These are phyloP conservation scores for Cladophialophora exuberans DNA, from an alignment of 2,329 filamentous ascomycete species.

Conservation along the genomic window DNA sequence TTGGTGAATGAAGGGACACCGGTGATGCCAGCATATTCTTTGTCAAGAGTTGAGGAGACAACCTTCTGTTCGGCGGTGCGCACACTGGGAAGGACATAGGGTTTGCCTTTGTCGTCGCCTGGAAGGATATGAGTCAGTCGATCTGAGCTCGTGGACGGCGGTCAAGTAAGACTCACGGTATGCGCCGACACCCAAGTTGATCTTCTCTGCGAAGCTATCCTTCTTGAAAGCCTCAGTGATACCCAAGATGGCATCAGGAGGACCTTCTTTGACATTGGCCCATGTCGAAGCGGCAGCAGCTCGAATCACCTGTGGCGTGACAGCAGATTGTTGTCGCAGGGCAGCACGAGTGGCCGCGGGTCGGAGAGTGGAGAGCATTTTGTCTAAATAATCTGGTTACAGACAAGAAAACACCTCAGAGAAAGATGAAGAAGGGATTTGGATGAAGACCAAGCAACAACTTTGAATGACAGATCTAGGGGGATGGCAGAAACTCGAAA, in stretches of 20 bases:
- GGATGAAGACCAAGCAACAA: background rate
- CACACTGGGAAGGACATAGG: constrained; percentile 94
- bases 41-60: constrained; percentile 73
- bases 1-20: constrained; percentile 93
- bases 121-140: background rate
- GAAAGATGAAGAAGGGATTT: background rate
- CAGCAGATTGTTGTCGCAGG: constrained; percentile 37
- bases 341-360: constrained; percentile 45
- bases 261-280: constrained; percentile 89
- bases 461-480: background rate
- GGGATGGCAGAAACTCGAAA: background rate
- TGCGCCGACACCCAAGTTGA: constrained; percentile 96
- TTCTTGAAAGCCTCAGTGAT: constrained; percentile 99
- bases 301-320: constrained; percentile 39
- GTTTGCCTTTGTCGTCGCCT: constrained; percentile 92
- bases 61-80: constrained; percentile 86
- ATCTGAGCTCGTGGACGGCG: background rate
- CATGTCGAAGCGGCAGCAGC: constrained; percentile 75
- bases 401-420: background rate
- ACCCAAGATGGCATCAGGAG: constrained; percentile 65
- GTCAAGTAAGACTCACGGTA: constrained; percentile 65
- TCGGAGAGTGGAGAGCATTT: constrained; percentile 53
- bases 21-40: constrained; percentile 69
- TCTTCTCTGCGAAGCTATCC: constrained; percentile 90
- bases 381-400: constrained; percentile 1